A percentile compares a stretch with the other conserved stretches of the same genome.
These are phyloP conservation scores for Colletotrichum echinochloae DNA, from an alignment of 2,329 filamentous ascomycete genomes.

Conservation along the genomic window DNA sequence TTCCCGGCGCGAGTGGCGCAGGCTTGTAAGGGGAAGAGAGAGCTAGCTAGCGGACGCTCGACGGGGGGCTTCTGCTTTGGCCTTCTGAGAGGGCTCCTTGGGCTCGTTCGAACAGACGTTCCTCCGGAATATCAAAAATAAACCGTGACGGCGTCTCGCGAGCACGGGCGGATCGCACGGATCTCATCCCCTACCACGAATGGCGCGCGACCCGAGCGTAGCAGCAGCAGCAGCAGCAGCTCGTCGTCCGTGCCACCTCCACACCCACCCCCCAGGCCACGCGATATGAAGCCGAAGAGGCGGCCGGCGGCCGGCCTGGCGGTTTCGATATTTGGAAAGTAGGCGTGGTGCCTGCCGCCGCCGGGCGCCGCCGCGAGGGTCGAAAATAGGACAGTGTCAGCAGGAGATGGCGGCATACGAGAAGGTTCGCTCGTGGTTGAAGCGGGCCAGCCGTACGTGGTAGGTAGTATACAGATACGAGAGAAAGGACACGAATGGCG, in stretches of 20 bases:
- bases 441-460: neutral
- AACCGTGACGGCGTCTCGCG: conserved; percentile 6
- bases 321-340: conserved; percentile 4
- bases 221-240: neutral
- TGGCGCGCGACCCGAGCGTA: conserved; percentile 18
- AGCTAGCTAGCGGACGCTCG: neutral
- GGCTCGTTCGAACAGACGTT: neutral
- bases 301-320: neutral
- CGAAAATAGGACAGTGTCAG: conserved; percentile 25
- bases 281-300: neutral
- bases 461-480: conserved; percentile 10
- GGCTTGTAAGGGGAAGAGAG: neutral
- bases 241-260: neutral
- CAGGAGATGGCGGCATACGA: conserved; percentile 27
- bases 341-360: conserved; percentile 14
- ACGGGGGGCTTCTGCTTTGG: neutral
- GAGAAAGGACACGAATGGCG: neutral
- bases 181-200: neutral
- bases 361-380: neutral
- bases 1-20: neutral
- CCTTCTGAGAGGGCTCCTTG: neutral
- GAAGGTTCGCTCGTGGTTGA: conserved; percentile 5
- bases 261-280: too few species aligned
- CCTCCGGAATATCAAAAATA: conserved; percentile 8
- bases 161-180: conserved; percentile 5